These are phyloP conservation scores for Calonectria pteridis DNA, from an alignment of 2,329 filamentous ascomycete species.

Conservation along the genomic window DNA sequence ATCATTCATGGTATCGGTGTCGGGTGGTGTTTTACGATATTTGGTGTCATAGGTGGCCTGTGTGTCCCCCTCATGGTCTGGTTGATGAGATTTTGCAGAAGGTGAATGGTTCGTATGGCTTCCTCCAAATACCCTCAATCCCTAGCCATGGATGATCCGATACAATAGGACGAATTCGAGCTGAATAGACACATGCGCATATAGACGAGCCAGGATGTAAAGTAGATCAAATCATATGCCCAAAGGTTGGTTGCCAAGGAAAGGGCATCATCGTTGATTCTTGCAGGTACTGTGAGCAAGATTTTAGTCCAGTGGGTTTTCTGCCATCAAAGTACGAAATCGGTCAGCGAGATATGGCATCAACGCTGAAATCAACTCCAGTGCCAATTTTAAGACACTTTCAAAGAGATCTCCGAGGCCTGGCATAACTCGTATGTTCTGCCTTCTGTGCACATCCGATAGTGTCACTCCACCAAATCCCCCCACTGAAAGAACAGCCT, in stretches of 20 bases:
- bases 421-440: not conserved
- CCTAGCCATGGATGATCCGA: not conserved
- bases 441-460: not conserved
- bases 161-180: not conserved
- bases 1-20: not conserved
- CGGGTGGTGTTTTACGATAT: slow-evolving; percentile 1
- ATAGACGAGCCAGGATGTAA: not conserved
- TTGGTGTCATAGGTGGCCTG: not conserved
- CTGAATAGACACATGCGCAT: not conserved
- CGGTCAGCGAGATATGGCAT: not conserved
- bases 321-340: not conserved
- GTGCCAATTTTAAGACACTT: not conserved
- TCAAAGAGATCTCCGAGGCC: not conserved
- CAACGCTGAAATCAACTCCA: not conserved
- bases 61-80: not conserved
- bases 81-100: not conserved
- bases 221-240: not conserved
- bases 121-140: not conserved
- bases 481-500: not conserved
- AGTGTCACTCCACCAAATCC: not conserved
- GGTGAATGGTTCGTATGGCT: not conserved
- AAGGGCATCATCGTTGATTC: not conserved
- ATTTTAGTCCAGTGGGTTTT: not conserved
- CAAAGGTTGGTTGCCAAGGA: not conserved
- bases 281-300: not conserved